A percentile compares a stretch with the other conserved stretches of the same genome.
Conservation (phyloP, 805 yeast species). For the Candida piceae region DNA sequence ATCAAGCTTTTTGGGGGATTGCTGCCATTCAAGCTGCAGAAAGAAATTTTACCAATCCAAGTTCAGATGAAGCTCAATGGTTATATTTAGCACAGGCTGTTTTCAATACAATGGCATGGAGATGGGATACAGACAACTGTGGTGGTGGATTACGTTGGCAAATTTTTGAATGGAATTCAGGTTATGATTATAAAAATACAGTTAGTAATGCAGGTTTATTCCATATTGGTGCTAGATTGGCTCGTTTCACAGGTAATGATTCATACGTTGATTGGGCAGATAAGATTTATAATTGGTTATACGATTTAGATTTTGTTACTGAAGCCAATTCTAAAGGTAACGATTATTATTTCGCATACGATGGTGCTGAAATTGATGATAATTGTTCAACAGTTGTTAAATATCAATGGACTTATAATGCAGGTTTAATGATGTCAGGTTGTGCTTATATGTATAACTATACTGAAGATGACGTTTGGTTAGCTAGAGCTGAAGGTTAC, state of each 20-base stretch:
- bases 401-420: constrained; percentile 83
- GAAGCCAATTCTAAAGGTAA: too few species aligned
- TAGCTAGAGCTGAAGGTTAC: constrained; percentile 49
- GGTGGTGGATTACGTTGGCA: constrained; percentile 90
- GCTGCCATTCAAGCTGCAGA: constrained; percentile 84
- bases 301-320: constrained; percentile 43
- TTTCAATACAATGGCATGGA: constrained; percentile 72
- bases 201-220: constrained; percentile 82
- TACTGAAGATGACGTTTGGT: constrained; percentile 67
- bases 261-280: constrained; percentile 74
- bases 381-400: constrained; percentile 59
- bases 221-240: constrained; percentile 78
- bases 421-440: constrained; percentile 74
- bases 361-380: constrained; percentile 55
- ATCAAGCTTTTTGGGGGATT: constrained; percentile 91
- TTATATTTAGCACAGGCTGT: constrained; percentile 76
- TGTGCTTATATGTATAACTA: constrained; percentile 74
- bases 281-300: constrained; percentile 77
- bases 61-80: constrained; percentile 40
- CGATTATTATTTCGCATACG: constrained; percentile 49
- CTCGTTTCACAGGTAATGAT: constrained; percentile 72
- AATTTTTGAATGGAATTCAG: constrained; percentile 82
- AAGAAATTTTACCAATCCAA: constrained; percentile 74
- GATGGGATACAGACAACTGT: constrained; percentile 68
- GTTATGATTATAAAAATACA: constrained; percentile 83